These are phyloP conservation scores for Tetragonia tetragonoides DNA, from an alignment of 148 eudicot species.

Conservation along the genomic window DNA sequence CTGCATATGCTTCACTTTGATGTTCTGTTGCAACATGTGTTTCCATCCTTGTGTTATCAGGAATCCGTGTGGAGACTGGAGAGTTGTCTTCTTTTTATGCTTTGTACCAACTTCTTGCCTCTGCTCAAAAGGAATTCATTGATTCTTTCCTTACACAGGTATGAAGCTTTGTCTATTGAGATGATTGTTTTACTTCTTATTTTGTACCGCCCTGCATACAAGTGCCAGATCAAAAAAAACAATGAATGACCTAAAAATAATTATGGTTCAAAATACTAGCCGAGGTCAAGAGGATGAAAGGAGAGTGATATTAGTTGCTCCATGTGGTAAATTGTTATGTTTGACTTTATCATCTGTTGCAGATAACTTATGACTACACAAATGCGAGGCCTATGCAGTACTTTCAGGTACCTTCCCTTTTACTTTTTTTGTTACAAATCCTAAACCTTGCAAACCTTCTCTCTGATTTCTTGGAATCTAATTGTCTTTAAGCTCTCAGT, in stretches of 20 bases:
- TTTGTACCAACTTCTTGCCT: slow-evolving; percentile 70
- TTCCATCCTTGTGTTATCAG: neutral
- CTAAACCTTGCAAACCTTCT: no score
- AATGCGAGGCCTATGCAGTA: no score
- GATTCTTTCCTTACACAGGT: slow-evolving; percentile 97
- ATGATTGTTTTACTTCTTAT: neutral
- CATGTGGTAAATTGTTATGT: no score
- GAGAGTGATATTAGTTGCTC: no score
- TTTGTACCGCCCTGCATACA: neutral
- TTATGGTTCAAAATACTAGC: no score
- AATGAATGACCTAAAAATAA: neutral
- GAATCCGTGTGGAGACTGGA: slow-evolving; percentile 10
- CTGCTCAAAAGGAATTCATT: slow-evolving; percentile 86
- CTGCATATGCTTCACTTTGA: neutral
- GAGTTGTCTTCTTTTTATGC: slow-evolving; percentile 8
- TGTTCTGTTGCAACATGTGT: neutral
- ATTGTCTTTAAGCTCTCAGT: no score
- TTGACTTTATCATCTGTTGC: no score
- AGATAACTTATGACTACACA: no score
- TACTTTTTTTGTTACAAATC: no score
- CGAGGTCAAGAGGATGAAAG: no score
- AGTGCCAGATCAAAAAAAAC: neutral
- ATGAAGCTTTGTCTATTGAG: slow-evolving; percentile 19
- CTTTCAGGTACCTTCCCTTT: no score
- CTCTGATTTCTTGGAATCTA: no score